A percentile compares a stretch with the other conserved stretches of the same genome.
phyloP scores from a whole-genome alignment of 805 yeast genomes.

The Kazachstania africana region DNA sequence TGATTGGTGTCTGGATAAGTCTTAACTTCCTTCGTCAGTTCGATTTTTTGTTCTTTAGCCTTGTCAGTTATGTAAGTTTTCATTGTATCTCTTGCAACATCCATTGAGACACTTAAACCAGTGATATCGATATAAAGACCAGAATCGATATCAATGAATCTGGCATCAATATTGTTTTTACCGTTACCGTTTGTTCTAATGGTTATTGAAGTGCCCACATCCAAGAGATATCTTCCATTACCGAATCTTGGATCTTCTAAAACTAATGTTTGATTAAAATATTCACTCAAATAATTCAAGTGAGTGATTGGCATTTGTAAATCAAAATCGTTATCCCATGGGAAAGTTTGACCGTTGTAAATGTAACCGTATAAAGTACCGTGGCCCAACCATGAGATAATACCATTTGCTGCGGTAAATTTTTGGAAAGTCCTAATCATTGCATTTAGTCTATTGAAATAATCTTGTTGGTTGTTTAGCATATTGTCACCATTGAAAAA shows the following conservation, averaged over 20 bases:
- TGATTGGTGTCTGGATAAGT: not conserved
- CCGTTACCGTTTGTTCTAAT: constrained; percentile 48
- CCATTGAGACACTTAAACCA: constrained; percentile 41
- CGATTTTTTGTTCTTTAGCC: constrained; percentile 2
- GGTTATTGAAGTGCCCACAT: constrained; percentile 39
- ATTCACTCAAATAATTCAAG: constrained; percentile 33
- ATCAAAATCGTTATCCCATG: constrained; percentile 61
- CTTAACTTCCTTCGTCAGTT: constrained; percentile 2
- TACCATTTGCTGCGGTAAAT: constrained; percentile 34
- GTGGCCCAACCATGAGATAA: constrained; percentile 53
- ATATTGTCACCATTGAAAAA: constrained; percentile 41
- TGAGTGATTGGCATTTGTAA: constrained; percentile 47
- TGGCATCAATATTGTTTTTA: constrained; percentile 54
- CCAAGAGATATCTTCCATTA: constrained; percentile 43
- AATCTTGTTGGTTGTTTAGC: constrained; percentile 27
- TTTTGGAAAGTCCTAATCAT: constrained; percentile 41
- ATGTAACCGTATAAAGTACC: constrained; percentile 54
- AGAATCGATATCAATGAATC: constrained; percentile 59
- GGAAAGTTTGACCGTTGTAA: constrained; percentile 50
- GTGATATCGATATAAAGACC: constrained; percentile 69
- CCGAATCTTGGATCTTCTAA: constrained; percentile 40
- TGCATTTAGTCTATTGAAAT: constrained; percentile 28
- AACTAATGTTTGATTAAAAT: constrained; percentile 32
- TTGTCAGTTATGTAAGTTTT: constrained; percentile 2
- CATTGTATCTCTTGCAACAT: constrained; percentile 11